Evolutionary conservation across 2,329 filamentous ascomycete genomes (phyloP).

Genomic region (Sclerotinia glacialis): DNA sequence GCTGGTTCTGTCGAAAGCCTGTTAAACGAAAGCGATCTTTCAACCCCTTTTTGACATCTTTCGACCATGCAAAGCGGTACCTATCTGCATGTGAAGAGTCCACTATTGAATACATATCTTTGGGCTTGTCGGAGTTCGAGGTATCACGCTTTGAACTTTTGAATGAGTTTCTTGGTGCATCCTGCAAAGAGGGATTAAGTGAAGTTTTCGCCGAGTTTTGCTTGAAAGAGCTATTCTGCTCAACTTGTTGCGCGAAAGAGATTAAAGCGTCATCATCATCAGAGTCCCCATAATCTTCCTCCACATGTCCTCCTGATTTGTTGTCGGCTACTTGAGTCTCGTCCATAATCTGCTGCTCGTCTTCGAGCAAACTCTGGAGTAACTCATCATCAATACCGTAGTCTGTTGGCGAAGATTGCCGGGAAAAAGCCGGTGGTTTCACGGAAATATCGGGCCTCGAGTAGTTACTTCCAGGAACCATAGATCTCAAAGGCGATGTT

Average conservation of each 20-base stretch:
- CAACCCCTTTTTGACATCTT: constrained; percentile 76
- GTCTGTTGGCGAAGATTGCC: constrained; percentile 27
- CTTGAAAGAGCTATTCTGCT: constrained; percentile 39
- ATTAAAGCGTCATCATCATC: constrained; percentile 42
- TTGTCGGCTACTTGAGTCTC: constrained; percentile 18
- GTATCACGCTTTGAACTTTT: constrained; percentile 23
- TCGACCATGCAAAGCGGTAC: constrained; percentile 76
- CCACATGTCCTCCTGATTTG: constrained; percentile 21
- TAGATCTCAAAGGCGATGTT: neutral
- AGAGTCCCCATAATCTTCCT: constrained; percentile 33
- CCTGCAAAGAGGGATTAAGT: constrained; percentile 24
- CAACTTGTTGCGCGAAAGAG: constrained; percentile 43
- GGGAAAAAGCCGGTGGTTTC: constrained; percentile 13
- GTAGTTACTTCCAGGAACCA: neutral
- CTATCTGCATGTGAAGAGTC: constrained; percentile 45
- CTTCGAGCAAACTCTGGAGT: constrained; percentile 31
- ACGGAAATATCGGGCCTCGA: neutral
- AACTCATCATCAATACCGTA: constrained; percentile 33
- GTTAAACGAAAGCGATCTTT: constrained; percentile 80
- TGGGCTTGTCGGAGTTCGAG: constrained; percentile 19
- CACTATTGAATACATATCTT: constrained; percentile 38
- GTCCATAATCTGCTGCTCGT: constrained; percentile 30
- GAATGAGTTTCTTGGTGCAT: constrained; percentile 28
- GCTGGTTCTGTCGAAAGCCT: constrained; percentile 85
- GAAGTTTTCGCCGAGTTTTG: constrained; percentile 30